Evolutionary conservation across 352 stramenopile genomes (phyloP).

Genomic region (Globisporangium nodosum): DNA sequence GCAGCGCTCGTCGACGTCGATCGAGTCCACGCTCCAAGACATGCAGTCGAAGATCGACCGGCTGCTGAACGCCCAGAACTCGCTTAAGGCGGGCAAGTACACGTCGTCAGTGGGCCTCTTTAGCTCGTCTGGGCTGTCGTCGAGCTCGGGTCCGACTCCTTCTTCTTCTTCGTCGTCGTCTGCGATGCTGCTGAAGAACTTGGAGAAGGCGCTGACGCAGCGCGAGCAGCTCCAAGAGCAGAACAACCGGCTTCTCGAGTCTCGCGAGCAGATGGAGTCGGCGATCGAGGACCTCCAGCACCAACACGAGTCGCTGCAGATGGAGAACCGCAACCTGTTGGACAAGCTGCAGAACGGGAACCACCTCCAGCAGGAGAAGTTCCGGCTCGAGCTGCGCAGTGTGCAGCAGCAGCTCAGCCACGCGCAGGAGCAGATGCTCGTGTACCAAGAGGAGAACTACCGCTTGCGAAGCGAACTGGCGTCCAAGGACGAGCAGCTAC

Average conservation of each 20-base stretch:
- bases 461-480: conserved; percentile 44
- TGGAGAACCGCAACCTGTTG: conserved; percentile 60
- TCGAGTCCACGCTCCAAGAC: conserved; percentile 68
- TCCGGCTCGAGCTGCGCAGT: conserved; percentile 50
- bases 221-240: conserved; percentile 60
- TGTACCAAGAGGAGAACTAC: conserved; percentile 68
- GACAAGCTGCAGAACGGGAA: conserved; percentile 66
- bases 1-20: conserved; percentile 70
- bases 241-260: conserved; percentile 41
- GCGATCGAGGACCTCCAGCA: conserved; percentile 52
- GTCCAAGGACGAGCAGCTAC: conserved; percentile 51
- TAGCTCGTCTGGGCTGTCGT: conserved; percentile 17
- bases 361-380: conserved; percentile 68
- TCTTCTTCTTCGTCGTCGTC: conserved; percentile 22
- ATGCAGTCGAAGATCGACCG: conserved; percentile 80
- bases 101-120: conserved; percentile 7
- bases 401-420: conserved; percentile 60
- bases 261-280: conserved; percentile 45
- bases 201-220: conserved; percentile 68
- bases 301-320: conserved; percentile 54
- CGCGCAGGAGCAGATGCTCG: conserved; percentile 63
- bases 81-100: conserved; percentile 43
- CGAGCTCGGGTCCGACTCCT: conserved; percentile 15
- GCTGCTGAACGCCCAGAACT: conserved; percentile 51
- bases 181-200: conserved; percentile 52